Evolutionary conservation across 139 green algal genomes (phyloP).

Genomic region (Asterochloris sp.): DNA sequence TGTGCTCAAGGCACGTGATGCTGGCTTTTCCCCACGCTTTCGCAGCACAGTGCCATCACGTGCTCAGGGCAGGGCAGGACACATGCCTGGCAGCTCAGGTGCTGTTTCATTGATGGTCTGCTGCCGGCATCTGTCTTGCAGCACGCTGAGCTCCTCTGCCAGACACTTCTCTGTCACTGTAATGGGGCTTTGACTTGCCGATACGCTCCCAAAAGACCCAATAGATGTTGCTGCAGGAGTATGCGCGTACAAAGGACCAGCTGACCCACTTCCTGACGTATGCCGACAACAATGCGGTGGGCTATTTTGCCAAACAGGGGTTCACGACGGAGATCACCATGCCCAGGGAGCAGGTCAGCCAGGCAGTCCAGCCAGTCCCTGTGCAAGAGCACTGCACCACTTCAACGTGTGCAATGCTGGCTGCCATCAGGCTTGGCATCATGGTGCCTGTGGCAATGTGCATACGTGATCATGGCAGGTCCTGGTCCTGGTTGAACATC

Average conservation of each 20-base stretch:
- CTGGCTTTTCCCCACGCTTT: no score
- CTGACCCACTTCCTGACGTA: constrained; percentile 96
- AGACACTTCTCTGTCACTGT: no score
- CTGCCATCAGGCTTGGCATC: not conserved
- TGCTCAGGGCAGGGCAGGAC: no score
- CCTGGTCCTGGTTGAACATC: no score
- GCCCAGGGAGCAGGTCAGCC: constrained; percentile 42
- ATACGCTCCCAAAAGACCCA: no score
- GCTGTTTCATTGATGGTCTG: no score
- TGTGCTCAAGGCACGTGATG: no score
- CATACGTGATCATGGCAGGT: not conserved
- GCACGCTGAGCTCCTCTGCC: no score
- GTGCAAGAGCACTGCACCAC: not conserved
- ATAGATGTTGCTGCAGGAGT: constrained; percentile 38
- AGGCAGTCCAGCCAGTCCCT: not conserved
- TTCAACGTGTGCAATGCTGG: not conserved
- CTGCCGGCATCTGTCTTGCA: no score
- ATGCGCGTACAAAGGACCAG: constrained; percentile 69
- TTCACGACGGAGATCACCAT: constrained; percentile 89
- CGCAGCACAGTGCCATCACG: no score
- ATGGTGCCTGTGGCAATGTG: not conserved
- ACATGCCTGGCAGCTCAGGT: no score
- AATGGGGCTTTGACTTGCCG: no score
- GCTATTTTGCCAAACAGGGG: constrained; percentile 97
- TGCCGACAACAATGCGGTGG: constrained; percentile 98